Base-by-base conservation (phyloP, 2,329 filamentous ascomycete genomes). In the Geosmithia putterillii region DNA sequence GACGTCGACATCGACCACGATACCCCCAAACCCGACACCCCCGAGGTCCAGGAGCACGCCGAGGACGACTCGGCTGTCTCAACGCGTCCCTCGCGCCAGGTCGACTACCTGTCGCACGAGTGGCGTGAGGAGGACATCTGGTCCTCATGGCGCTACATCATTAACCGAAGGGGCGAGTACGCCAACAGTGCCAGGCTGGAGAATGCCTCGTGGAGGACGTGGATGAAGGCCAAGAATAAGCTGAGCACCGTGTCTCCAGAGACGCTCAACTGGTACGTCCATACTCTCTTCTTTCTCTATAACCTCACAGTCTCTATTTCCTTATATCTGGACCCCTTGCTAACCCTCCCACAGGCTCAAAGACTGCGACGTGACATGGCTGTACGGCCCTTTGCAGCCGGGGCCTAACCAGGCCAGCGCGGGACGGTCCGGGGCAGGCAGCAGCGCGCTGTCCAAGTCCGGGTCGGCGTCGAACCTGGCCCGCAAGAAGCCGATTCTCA, bases 121-220 rank as follows among this genome's bases (percentile, higher is more conserved):
- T 95, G 90, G 86, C 79, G 76, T 49, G 88, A 95, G 62, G 89
- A 96, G 61, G 90, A 98, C 62, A 94, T 96, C 21, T 96, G 89
- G 89, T 83, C 86, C 6, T 95, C 90, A 2, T 96, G 92, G 92
- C 81, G 88, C 57, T 92, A 94, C 58, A 86, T 96, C 52, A 80
- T 89, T 15, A 81, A 84, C 22, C 84, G 86, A 54, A 74, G 83
- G 53, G 79, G 79, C 46, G 76, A 86, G 43, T 94, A 94, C 50
- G 80, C 78, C 52, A 90, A 95, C 59, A 77, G 83, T 32, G 81
- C 81, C 28, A 74, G 92, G 41, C 64, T 96, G 23, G 92, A 96
- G 62, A 96, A 98, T 62, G 92, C 92, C 3, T 95, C 88, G 1
- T 98, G 92, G 92, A 76, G 92, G 58, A 92, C 88, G 1, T 96